These are phyloP conservation scores for Termitomyces sp. DNA, from an alignment of 768 basidiomycete genomes.

Conservation along the genomic window DNA sequence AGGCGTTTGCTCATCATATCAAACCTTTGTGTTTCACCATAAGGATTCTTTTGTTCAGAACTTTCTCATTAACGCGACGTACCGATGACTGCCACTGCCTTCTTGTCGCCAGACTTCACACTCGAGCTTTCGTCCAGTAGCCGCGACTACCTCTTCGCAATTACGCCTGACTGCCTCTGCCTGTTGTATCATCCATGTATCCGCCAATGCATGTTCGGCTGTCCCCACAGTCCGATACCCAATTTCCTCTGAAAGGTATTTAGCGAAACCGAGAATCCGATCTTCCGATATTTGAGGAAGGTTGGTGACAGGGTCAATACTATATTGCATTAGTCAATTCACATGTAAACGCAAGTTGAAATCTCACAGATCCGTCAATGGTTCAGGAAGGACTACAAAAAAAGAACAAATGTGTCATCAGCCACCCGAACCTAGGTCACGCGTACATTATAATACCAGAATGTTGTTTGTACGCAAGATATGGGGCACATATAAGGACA, in stretches of 20 bases:
- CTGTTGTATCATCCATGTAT: conserved; percentile 73
- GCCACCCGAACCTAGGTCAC: background rate
- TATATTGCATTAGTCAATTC: conserved; percentile 9
- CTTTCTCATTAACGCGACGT: conserved; percentile 20
- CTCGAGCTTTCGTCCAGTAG: conserved; percentile 55
- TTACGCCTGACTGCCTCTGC: conserved; percentile 53
- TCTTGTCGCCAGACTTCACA: conserved; percentile 91
- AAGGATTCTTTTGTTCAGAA: background rate
- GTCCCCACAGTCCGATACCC: conserved; percentile 93
- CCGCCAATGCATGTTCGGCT: conserved; percentile 78
- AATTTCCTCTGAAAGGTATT: conserved; percentile 75
- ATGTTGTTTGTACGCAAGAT: conserved; percentile 42
- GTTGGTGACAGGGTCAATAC: conserved; percentile 44
- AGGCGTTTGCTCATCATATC: conserved; percentile 86
- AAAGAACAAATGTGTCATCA: conserved; percentile 6
- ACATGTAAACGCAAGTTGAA: background rate
- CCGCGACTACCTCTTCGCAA: conserved; percentile 51
- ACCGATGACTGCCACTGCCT: conserved; percentile 87
- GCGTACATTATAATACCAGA: conserved; percentile 31
- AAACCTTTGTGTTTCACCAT: conserved; percentile 45
- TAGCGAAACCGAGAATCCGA: conserved; percentile 57
- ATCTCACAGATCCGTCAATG: conserved; percentile 47
- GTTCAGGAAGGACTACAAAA: conserved; percentile 47
- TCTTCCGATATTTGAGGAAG: conserved; percentile 70
- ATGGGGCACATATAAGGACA: conserved; percentile 44